Percentiles rank a stretch among this genome's conserved stretches.
Conservation (phyloP, 352 stramenopile genomes). For the Globisporangium iwayamae region DNA sequence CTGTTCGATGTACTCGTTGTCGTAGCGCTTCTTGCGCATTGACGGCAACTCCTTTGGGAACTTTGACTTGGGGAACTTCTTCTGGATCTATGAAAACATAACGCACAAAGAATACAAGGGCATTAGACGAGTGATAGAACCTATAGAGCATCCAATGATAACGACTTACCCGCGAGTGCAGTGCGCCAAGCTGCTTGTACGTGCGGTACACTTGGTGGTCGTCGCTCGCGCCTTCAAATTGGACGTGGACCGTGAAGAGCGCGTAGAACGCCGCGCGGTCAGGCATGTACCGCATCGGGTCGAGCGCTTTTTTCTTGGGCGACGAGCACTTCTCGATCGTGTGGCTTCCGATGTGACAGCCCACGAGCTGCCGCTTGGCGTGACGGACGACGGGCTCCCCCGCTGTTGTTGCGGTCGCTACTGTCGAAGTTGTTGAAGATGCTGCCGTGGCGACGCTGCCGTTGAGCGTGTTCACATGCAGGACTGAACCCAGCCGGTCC, state of each 20-base stretch:
- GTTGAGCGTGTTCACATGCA: neutral
- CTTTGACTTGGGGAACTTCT: slow-evolving; percentile 73
- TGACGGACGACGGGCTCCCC: neutral
- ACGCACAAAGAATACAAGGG: neutral
- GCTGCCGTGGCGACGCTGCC: neutral
- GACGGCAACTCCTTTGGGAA: slow-evolving; percentile 53
- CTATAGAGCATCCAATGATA: neutral
- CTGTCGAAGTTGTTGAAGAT: neutral
- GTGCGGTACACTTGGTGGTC: slow-evolving; percentile 57
- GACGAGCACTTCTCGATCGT: slow-evolving; percentile 64
- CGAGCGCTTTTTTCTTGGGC: slow-evolving; percentile 66
- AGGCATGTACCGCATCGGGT: slow-evolving; percentile 65
- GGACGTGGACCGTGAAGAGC: slow-evolving; percentile 53
- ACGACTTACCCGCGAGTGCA: slow-evolving; percentile 42
- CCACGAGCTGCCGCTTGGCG: slow-evolving; percentile 11
- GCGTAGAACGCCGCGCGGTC: slow-evolving; percentile 47
- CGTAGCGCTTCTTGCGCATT: slow-evolving; percentile 69
- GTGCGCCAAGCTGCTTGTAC: slow-evolving; percentile 57
- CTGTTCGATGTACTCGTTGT: slow-evolving; percentile 76
- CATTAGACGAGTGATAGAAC: neutral
- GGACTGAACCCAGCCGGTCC: neutral
- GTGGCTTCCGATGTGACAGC: slow-evolving; percentile 51
- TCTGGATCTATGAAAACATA: slow-evolving; percentile 36
- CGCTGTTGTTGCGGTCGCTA: neutral
- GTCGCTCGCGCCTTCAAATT: slow-evolving; percentile 35